phyloP scores from a whole-genome alignment of 148 eudicot genomes.

The Chenopodium formosanum region DNA sequence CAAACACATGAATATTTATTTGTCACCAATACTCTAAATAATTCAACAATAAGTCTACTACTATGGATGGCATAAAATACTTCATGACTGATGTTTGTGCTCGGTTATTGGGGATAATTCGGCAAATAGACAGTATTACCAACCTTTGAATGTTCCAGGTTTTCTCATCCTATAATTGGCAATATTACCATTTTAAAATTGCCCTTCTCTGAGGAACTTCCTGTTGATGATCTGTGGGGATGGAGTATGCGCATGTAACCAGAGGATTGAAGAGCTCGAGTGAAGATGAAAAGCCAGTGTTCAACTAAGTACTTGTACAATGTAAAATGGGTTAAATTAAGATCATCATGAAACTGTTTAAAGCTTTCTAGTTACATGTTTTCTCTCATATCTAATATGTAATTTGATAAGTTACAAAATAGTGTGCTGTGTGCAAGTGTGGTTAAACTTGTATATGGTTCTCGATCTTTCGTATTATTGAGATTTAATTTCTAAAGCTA shows the following conservation, averaged over 20 bases:
- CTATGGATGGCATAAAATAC: conserved; percentile 22
- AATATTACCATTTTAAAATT: conserved; percentile 15
- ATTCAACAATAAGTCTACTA: neutral
- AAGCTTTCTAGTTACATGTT: neutral
- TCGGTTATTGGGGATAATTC: neutral
- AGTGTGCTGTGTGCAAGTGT: neutral
- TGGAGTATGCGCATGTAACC: neutral
- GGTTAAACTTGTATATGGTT: neutral
- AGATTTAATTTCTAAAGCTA: neutral
- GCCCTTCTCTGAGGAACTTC: neutral
- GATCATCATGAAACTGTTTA: neutral
- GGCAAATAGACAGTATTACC: neutral
- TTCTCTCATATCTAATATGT: neutral
- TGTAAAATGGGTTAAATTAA: neutral
- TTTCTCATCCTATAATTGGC: conserved; percentile 26
- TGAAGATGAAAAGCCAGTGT: neutral
- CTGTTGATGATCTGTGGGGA: conserved; percentile 19
- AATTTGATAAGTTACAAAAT: neutral
- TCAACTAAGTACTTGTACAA: neutral
- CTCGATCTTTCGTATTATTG: neutral
- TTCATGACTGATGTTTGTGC: conserved; percentile 19
- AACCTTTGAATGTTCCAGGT: conserved; percentile 16
- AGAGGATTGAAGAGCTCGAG: neutral
- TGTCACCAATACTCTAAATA: too few species aligned
- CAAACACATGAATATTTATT: too few species aligned